phyloP scores from a whole-genome alignment of 305 asterid genomes.

The Ilex paraguariensis region DNA sequence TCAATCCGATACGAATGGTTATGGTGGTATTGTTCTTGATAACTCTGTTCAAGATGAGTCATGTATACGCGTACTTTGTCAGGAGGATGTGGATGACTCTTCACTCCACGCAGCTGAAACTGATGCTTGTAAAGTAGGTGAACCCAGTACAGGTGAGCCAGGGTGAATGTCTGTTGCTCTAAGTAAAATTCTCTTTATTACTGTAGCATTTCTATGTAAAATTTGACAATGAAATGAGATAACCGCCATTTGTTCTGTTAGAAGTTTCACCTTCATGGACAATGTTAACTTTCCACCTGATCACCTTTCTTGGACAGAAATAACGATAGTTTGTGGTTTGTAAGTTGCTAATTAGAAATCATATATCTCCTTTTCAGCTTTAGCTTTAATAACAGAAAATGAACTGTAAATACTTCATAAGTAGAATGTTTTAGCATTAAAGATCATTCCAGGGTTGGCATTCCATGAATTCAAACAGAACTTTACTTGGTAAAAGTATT shows the following conservation, averaged over 20 bases:
- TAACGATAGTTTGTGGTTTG: neutral
- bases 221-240: neutral
- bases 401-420: too few species aligned
- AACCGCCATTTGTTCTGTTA: neutral
- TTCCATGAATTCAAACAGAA: too few species aligned
- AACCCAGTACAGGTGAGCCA: conserved; percentile 11
- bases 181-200: neutral
- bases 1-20: conserved; percentile 5
- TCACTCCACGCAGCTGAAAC: neutral
- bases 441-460: too few species aligned
- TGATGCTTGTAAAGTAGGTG: conserved; percentile 9
- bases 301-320: too few species aligned
- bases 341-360: too few species aligned
- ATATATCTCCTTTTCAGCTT: too few species aligned
- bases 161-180: neutral
- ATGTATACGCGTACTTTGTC: neutral
- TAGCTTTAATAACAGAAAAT: too few species aligned
- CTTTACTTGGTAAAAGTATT: too few species aligned
- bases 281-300: neutral
- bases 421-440: too few species aligned
- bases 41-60: conserved; percentile 7
- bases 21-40: conserved; percentile 1
- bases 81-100: neutral
- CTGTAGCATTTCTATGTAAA: neutral
- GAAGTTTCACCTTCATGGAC: neutral